Evolutionary conservation across 441 rosid species (phyloP).

Genomic region (Flueggea neowawraea): DNA sequence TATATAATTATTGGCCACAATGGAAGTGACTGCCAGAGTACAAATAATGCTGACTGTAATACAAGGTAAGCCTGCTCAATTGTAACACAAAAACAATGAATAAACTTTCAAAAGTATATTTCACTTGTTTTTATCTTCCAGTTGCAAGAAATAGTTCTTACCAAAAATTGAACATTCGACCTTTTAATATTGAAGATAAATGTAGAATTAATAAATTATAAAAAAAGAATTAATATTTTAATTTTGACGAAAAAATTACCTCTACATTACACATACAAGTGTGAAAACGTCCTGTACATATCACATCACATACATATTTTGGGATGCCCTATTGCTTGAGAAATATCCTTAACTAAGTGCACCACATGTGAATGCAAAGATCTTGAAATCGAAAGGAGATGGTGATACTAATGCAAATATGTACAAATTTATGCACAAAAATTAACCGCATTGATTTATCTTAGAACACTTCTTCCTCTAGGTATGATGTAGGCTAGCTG

Average conservation of each 20-base stretch:
- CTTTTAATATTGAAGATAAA: too few relatives aligned
- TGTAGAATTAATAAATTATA: not conserved
- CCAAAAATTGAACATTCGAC: too few relatives aligned
- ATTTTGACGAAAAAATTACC: too few relatives aligned
- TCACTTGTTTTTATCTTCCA: too few relatives aligned
- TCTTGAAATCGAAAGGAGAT: conserved; percentile 2
- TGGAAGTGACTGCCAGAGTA: too few relatives aligned
- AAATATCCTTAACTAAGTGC: not conserved
- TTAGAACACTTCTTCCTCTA: not conserved
- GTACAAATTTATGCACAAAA: not conserved
- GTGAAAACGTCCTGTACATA: not conserved
- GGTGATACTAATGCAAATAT: not conserved
- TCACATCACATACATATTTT: not conserved
- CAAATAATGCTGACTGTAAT: too few relatives aligned
- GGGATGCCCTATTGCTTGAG: not conserved
- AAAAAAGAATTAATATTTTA: not conserved
- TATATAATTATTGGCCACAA: too few relatives aligned
- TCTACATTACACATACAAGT: not conserved
- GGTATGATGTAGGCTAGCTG: not conserved
- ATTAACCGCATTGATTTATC: not conserved
- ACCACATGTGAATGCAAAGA: conserved; percentile 14
- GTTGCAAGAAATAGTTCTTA: too few relatives aligned
- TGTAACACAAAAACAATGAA: too few relatives aligned
- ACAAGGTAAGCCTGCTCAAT: too few relatives aligned
- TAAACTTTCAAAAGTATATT: too few relatives aligned